phyloP scores from a whole-genome alignment of 805 yeast species.

The Saccharomyces cerevisiae region DNA sequence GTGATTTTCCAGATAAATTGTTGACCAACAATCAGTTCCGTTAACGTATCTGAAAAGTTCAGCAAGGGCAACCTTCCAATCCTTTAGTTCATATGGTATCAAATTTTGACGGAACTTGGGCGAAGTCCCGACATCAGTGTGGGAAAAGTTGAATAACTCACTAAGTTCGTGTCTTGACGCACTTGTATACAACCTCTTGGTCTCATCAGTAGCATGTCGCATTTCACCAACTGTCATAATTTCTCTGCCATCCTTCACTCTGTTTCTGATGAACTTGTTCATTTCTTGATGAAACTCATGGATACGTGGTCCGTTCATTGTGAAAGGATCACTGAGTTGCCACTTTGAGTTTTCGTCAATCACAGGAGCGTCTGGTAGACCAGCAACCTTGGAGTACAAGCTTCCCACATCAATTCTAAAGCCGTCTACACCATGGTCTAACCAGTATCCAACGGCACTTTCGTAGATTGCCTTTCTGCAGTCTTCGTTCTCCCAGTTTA shows the following conservation, averaged over 20 bases:
- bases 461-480: constrained; percentile 33
- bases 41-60: constrained; percentile 34
- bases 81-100: constrained; percentile 30
- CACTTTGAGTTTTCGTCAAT: constrained; percentile 33
- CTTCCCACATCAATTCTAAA: constrained; percentile 52
- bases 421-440: constrained; percentile 47
- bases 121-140: constrained; percentile 34
- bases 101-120: constrained; percentile 32
- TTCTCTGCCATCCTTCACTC: constrained; percentile 41
- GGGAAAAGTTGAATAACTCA: constrained; percentile 34
- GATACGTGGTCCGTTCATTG: constrained; percentile 44
- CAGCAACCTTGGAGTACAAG: constrained; percentile 40
- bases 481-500: constrained; percentile 48
- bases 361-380: constrained; percentile 42
- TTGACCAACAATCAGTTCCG: constrained; percentile 49
- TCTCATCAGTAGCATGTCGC: constrained; percentile 36
- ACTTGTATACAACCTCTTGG: constrained; percentile 37
- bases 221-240: constrained; percentile 54
- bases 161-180: constrained; percentile 34
- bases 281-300: constrained; percentile 51
- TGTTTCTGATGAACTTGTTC: constrained; percentile 22
- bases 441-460: constrained; percentile 44
- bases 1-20: constrained; percentile 49
- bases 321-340: constrained; percentile 33
- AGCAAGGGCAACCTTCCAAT: constrained; percentile 36